Evolutionary conservation across 2,329 filamentous ascomycete species (phyloP), one percentile per base, ranked within the genome.

Genomic region (Cercospora sp.): DNA sequence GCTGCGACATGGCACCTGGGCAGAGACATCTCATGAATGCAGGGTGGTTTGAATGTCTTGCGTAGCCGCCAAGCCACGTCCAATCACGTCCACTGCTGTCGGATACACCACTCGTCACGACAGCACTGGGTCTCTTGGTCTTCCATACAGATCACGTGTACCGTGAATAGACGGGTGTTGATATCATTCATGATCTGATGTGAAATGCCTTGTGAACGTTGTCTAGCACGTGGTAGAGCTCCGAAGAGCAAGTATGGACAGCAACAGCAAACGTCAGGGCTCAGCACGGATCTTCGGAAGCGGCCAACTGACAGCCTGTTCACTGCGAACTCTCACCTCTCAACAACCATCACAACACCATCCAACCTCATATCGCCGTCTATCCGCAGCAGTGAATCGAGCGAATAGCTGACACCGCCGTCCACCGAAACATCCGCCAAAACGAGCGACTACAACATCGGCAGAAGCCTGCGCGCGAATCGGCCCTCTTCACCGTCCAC

Each of bases 401-500:
- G 55, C 55, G 55, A 32, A 24, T 21, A 59, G 16, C 30, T 10
- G 28, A 28, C 28, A 5, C 40, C 43, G 5, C 26, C 53, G 21
- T 13, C 26, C 18, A 21, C 57, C 21, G 26, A 24, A 28, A 16
- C 24, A 21, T 28, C 64, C 63, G 57, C 32, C 74, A 76, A 73
- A 65, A 67, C 76, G 74, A 75, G 72, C 51, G 67, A 72, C 40
- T 74, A 74, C 70, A 70, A 70, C 62, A 67, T 76, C 30, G 75
- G 75, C 64, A 70, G 75, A 66, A 74, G 69, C 72, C 71, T 76
- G 53, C 70, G 76, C 67, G 76, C 76, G 21, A 74, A 74, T 60
- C 67, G 60, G 65, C 70, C 71, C 59, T 66, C 67, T 53, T 63
- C 68, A 18, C 30, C 60, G 26, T 58, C 72, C 21, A 64, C 67